Percentiles rank a stretch among this genome's conserved stretches.
Conservation (phyloP, 2,329 filamentous ascomycete genomes). For the Penicillium sp. region DNA sequence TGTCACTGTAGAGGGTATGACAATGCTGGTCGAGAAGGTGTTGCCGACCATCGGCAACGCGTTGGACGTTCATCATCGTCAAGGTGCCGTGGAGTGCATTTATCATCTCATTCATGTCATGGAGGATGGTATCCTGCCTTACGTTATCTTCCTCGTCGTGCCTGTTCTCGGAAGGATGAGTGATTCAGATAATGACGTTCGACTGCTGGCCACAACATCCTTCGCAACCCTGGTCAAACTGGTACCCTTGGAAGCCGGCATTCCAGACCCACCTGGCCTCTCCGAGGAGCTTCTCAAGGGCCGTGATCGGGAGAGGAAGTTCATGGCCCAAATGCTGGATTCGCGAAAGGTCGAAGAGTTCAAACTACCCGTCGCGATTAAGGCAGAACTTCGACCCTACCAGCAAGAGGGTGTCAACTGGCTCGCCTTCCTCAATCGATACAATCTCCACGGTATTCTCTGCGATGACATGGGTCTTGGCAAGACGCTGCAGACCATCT, state of each 20-base stretch:
- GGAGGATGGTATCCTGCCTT: conserved; percentile 94
- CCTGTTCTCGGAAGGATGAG: conserved; percentile 98
- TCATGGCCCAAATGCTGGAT: conserved; percentile 94
- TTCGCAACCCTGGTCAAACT: conserved; percentile 97
- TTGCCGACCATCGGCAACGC: conserved; percentile 91
- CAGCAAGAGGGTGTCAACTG: conserved; percentile 99
- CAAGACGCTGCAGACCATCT: conserved; percentile 95
- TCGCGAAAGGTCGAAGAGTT: conserved; percentile 96
- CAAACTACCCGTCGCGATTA: conserved; percentile 92
- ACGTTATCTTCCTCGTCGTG: conserved; percentile 98
- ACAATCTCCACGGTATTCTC: conserved; percentile 96
- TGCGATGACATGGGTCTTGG: conserved; percentile 99
- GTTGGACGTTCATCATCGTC: conserved; percentile 82
- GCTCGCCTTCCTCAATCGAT: conserved; percentile 97
- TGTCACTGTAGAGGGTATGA: conserved; percentile 94
- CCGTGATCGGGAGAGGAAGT: conserved; percentile 90
- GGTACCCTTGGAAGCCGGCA: conserved; percentile 94
- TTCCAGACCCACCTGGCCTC: conserved; percentile 92
- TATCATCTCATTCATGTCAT: conserved; percentile 98
- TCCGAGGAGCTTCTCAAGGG: conserved; percentile 87
- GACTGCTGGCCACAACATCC: conserved; percentile 91
- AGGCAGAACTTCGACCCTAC: conserved; percentile 93
- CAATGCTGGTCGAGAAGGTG: conserved; percentile 89
- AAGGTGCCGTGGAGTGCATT: conserved; percentile 92
- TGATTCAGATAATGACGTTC: conserved; percentile 94